phyloP scores from a whole-genome alignment of 371 early-diverging fungal species.

The Actinomortierella wolfii region DNA sequence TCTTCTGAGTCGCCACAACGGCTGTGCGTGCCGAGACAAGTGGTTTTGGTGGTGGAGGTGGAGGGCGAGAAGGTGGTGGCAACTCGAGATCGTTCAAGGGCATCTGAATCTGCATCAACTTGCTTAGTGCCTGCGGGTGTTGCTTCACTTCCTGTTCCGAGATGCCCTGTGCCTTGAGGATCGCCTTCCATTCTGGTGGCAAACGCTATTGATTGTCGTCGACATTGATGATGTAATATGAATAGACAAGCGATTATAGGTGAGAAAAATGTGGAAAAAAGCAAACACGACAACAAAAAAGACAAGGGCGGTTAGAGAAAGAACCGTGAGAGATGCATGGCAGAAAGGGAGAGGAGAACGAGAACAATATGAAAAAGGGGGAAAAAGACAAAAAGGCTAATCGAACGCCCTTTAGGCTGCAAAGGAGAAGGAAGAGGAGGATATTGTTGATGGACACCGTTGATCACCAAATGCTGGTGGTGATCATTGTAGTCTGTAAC shows the following conservation, averaged over 20 bases:
- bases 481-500: too few species aligned
- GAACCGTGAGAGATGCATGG: not conserved
- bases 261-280: too few species aligned
- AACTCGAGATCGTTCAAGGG: constrained; percentile 45
- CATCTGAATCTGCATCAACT: constrained; percentile 59
- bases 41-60: constrained; percentile 39
- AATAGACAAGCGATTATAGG: too few species aligned
- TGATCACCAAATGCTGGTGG: too few species aligned
- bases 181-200: constrained; percentile 62
- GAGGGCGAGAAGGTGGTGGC: constrained; percentile 39
- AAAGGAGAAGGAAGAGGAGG: too few species aligned
- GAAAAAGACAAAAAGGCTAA: too few species aligned
- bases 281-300: not conserved
- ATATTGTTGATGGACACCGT: too few species aligned
- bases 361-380: constrained; percentile 4
- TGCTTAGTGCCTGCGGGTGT: constrained; percentile 57
- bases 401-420: too few species aligned
- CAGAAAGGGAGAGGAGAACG: not conserved
- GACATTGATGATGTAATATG: too few species aligned
- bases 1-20: constrained; percentile 3
- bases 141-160: constrained; percentile 59
- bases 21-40: constrained; percentile 10
- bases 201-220: constrained; percentile 51
- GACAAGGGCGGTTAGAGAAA: not conserved
- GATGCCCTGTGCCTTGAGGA: constrained; percentile 58